Evolutionary conservation across 129 eudicot genomes (phyloP), one percentile per base, ranked within the genome.

Genomic region (Scalesia atractyloides): DNA sequence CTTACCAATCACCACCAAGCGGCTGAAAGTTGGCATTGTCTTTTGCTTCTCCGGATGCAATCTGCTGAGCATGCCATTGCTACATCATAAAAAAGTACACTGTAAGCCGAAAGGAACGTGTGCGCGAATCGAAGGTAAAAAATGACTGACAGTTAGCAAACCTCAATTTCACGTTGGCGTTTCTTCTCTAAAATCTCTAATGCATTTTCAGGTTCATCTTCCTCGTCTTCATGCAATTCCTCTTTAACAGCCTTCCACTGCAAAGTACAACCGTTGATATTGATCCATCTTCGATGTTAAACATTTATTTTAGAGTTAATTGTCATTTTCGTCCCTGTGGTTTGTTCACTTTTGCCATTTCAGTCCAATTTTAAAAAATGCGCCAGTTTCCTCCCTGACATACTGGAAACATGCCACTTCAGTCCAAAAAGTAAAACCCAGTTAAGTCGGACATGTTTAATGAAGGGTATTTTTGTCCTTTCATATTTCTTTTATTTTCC

Each of bases 171-270:
- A 15, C 97, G 88, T 64, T 83, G 91, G 15, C 87, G 83, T 73
- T 94, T 94, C 79, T 81, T 94, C 84, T 94, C 99, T 57, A 94
- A 73, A 70, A 75, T 60, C 75, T 90, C 94, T 5, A 66, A 76
- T 19, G 96, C 78, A 74, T 85, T 81, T 77, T 84, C 93, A 58
- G 89, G 93, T 77, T 90, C 97, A 2, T 90, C 93, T 76, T 90
- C 96, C 76, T 86, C 89, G 1, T 82, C 91, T 71, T 90, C 97
- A 12, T 90, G 84, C 76, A 94, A 47, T 76, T 90, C 91, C 74
- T 94, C 97, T 75, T 94, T 94, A 50, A 89, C 99, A 81, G 99
- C 99, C 79, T 90, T 94, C 99, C 99, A 90, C 99, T 90, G 73
- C 59, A 69, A 24, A 49, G 26, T 48, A 5, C 43, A 26, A 16